These are phyloP conservation scores for Hippophae gyantsensis DNA, from an alignment of 306 rosid genomes.

Conservation along the genomic window DNA sequence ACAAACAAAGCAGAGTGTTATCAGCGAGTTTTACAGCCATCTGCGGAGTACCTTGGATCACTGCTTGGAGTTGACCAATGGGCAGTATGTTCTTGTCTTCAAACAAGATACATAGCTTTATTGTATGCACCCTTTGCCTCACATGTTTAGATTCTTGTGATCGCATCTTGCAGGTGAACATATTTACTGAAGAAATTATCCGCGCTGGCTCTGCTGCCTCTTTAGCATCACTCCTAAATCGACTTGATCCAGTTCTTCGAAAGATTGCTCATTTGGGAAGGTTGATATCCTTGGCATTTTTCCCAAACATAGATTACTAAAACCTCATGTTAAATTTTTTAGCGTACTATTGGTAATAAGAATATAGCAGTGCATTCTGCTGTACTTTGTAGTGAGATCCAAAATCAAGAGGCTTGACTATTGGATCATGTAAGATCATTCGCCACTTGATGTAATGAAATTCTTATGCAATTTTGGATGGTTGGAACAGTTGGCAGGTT, in stretches of 20 bases:
- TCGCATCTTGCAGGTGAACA: slow-evolving; percentile 18
- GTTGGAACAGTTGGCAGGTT: slow-evolving; percentile 29
- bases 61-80: slow-evolving; percentile 22
- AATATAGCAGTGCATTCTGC: neutral
- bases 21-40: slow-evolving; percentile 26
- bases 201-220: slow-evolving; percentile 23
- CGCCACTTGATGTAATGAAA: too few relatives aligned
- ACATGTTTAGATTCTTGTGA: neutral
- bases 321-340: neutral
- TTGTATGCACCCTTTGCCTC: neutral
- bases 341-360: neutral
- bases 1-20: slow-evolving; percentile 25
- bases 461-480: neutral
- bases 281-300: slow-evolving; percentile 8
- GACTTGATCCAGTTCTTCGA: slow-evolving; percentile 21
- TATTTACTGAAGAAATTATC: slow-evolving; percentile 25
- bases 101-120: too few relatives aligned
- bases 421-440: neutral
- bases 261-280: slow-evolving; percentile 25
- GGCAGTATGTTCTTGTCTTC: slow-evolving; percentile 11
- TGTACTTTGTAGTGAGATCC: neutral
- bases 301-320: neutral
- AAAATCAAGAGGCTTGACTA: neutral
- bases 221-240: slow-evolving; percentile 25
- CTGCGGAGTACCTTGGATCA: slow-evolving; percentile 22